Base-by-base conservation (phyloP, 1,139 yeast species). In the Debaryomyces psychrophilus region DNA sequence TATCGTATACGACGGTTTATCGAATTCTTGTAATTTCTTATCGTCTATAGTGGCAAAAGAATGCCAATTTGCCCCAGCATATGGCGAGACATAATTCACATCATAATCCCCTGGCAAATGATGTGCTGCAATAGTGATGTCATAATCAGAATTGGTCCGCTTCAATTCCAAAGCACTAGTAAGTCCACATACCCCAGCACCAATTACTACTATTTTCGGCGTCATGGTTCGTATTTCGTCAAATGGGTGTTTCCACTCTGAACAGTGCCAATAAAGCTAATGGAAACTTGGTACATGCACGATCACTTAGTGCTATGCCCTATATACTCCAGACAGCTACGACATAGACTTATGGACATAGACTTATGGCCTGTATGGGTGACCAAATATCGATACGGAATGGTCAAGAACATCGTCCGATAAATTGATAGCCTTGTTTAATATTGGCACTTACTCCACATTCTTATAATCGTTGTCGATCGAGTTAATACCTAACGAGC, bases 21-120 rank as follows among this genome's bases (percentile, higher is more conserved):
- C 86, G 33, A 59, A 53, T 5, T 59, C 52, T 51, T 75, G 77
- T 41, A 69, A 60, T 12, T 44, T 52, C 1, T 41, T 46, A 33
- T 76, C 77, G 4, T 65, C 66, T 1, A 54, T 47, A 1, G 49
- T 47, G 1, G 79, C 79, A 60, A 76, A 74, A 4, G 79, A 72
- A 37, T 68, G 70, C 81, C 81, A 73, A 51, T 70, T 68, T 38
- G 76, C 78, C 0, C 78, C 78, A 3, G 78, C 77, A 54, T 60
- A 68, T 1, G 77, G 77, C 1, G 76, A 70, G 3, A 74, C 63
- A 54, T 68, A 73, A 1, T 63, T 62, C 9, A 61, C 59, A 41
- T 71, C 63, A 23, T 65, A 55, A 48, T 73, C 78, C 2, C 78
- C 77, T 1, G 77, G 77, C 14, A 71, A 45, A 48, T 68, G 66